These are phyloP conservation scores for Penicilliopsis zonata DNA, from an alignment of 495 filamentous ascomycete genomes.

Conservation along the genomic window DNA sequence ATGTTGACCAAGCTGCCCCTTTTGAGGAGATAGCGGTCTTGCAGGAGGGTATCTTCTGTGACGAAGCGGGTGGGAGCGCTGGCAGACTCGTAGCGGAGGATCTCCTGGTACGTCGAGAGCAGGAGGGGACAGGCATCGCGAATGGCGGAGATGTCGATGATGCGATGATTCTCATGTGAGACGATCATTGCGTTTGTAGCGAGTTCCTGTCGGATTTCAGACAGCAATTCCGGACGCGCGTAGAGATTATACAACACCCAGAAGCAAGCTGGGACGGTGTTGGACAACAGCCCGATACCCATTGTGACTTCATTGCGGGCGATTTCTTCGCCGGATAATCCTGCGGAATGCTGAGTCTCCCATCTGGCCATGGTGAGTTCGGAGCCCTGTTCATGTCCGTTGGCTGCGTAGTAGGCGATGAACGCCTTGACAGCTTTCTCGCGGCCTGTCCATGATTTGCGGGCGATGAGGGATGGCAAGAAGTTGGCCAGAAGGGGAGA, in stretches of 20 bases:
- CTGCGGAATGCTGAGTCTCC: constrained; percentile 14
- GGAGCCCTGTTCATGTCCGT: constrained; percentile 22
- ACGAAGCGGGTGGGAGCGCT: constrained; percentile 15
- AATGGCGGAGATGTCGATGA: constrained; percentile 21
- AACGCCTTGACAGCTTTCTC: constrained; percentile 24
- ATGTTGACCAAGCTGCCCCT: constrained; percentile 13
- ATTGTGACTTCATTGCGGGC: constrained; percentile 27
- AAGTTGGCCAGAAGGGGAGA: constrained; percentile 18
- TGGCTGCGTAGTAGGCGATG: constrained; percentile 21
- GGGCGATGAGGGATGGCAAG: constrained; percentile 25
- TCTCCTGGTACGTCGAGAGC: constrained; percentile 27
- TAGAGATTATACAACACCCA: constrained; percentile 32
- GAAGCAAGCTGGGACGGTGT: constrained; percentile 33
- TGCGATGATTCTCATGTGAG: constrained; percentile 8
- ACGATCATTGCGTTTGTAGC: constrained; percentile 8
- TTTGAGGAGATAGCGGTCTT: constrained; percentile 19
- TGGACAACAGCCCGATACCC: constrained; percentile 28
- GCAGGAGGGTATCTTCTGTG: constrained; percentile 17
- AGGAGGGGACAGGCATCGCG: constrained; percentile 25
- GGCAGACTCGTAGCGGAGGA: constrained; percentile 14
- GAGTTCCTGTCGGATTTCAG: constrained; percentile 23
- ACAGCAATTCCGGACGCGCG: constrained; percentile 22
- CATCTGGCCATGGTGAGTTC: constrained; percentile 17
- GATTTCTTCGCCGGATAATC: constrained; percentile 24
- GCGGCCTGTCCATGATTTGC: constrained; percentile 26